Percentiles rank a stretch among this genome's conserved stretches.
These are phyloP conservation scores for California macrophylla DNA, from an alignment of 441 rosid species.

Conservation along the genomic window DNA sequence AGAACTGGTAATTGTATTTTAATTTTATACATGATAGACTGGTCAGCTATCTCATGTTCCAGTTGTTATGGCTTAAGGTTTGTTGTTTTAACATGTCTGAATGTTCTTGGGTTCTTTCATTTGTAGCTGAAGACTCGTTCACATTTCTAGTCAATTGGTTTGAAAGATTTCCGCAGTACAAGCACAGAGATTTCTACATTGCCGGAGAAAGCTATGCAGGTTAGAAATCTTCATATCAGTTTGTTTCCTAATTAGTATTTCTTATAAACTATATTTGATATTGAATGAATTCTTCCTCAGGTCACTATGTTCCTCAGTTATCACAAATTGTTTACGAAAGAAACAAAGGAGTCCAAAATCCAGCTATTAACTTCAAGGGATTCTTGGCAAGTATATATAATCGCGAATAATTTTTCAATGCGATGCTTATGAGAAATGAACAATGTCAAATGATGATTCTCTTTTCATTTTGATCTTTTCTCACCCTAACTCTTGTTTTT, in stretches of 20 bases:
- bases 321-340: slow-evolving; percentile 63
- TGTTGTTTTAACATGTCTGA: slow-evolving; percentile 8
- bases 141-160: slow-evolving; percentile 71
- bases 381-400: slow-evolving; percentile 49
- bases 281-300: slow-evolving; percentile 27
- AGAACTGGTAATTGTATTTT: slow-evolving; percentile 51
- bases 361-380: slow-evolving; percentile 79
- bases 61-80: not conserved
- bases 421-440: not conserved
- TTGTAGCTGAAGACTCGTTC: slow-evolving; percentile 80
- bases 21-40: not conserved
- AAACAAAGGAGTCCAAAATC: slow-evolving; percentile 51
- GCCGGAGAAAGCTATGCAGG: slow-evolving; percentile 97
- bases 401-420: not conserved
- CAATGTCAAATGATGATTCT: not conserved
- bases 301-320: slow-evolving; percentile 94
- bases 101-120: slow-evolving; percentile 15
- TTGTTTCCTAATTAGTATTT: no score
- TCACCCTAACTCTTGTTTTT: no score
- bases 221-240: slow-evolving; percentile 9
- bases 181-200: slow-evolving; percentile 83
- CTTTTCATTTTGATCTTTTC: not conserved
- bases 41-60: no score
- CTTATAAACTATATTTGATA: not conserved
- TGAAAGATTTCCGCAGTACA: slow-evolving; percentile 88